Base-by-base conservation (phyloP, 352 stramenopile genomes). In the Pythium apleroticum region DNA sequence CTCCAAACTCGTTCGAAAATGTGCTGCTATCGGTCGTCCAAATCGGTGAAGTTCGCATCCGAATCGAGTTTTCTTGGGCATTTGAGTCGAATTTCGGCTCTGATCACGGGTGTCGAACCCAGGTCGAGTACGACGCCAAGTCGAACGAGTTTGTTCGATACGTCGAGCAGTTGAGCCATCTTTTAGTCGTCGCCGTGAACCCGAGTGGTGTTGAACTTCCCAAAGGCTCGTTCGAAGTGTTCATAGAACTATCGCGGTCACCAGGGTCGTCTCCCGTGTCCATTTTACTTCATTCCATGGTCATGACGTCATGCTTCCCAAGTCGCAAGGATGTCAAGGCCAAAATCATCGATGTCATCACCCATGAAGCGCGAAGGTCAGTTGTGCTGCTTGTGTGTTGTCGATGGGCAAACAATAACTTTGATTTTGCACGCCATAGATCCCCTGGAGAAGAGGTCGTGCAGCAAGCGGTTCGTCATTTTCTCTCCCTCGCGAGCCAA, bases 351-450 rank as follows among this genome's bases (percentile, higher is more conserved):
- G 57, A 65, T 5, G 76, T 89, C 27, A 69, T 89, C 0, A 59
- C 84, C 2, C 84, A 87, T 24, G 81, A 90, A 67, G 80, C 81
- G 0, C 85, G 84, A 28, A 75, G 81, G 67, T 88, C 41, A n/a
- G 70, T 53, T n/a, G n/a, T n/a, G n/a, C n/a, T n/a, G n/a, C n/a
- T n/a, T n/a, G n/a, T n/a, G n/a, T n/a, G n/a, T n/a, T n/a, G n/a
- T n/a, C n/a, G n/a, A n/a, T n/a, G n/a, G n/a, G n/a, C n/a, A n/a
- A n/a, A n/a, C n/a, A n/a, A n/a, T n/a, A n/a, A n/a, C n/a, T n/a
- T n/a, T n/a, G n/a, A n/a, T n/a, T n/a, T n/a, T n/a, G n/a, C n/a
- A n/a, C n/a, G n/a, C n/a, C n/a, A n/a, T n/a, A 77, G 73, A 19
- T 79, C 78, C 5, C 82, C 77, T 20, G 80, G 80, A 1, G 82